phyloP scores from a whole-genome alignment of 192 early-diverging fungal genomes.

The Umbelopsis sp. region DNA sequence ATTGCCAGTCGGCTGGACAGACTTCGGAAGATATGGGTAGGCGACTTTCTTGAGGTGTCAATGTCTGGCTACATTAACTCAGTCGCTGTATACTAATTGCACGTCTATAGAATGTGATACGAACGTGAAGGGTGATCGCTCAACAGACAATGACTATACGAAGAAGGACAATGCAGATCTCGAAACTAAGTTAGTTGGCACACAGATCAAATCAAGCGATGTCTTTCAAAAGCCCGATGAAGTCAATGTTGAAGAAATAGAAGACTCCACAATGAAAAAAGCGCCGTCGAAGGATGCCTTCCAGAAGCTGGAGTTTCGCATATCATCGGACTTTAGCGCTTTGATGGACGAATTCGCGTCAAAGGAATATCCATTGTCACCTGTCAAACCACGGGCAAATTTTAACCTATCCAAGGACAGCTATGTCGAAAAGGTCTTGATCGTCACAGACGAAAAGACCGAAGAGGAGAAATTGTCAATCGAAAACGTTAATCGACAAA shows the following conservation, averaged over 20 bases:
- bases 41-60: neutral
- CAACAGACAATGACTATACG: too few species aligned
- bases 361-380: constrained; percentile 12
- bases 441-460: neutral
- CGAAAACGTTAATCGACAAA: neutral
- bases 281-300: neutral
- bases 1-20: neutral
- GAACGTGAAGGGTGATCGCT: too few species aligned
- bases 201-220: too few species aligned
- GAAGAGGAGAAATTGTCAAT: neutral
- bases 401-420: neutral
- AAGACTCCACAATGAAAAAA: neutral
- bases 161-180: too few species aligned
- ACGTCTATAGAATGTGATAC: too few species aligned
- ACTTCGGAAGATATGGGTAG: constrained; percentile 12
- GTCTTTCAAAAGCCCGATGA: neutral
- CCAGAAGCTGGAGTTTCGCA: neutral
- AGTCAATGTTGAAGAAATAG: neutral
- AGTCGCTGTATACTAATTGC: too few species aligned
- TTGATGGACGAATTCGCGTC: neutral
- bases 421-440: neutral
- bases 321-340: neutral
- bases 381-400: neutral
- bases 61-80: neutral
- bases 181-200: too few species aligned